Evolutionary conservation across 306 rosid species (phyloP), one percentile per base, ranked within the genome.

Genomic region (Begonia peltatifolia): DNA sequence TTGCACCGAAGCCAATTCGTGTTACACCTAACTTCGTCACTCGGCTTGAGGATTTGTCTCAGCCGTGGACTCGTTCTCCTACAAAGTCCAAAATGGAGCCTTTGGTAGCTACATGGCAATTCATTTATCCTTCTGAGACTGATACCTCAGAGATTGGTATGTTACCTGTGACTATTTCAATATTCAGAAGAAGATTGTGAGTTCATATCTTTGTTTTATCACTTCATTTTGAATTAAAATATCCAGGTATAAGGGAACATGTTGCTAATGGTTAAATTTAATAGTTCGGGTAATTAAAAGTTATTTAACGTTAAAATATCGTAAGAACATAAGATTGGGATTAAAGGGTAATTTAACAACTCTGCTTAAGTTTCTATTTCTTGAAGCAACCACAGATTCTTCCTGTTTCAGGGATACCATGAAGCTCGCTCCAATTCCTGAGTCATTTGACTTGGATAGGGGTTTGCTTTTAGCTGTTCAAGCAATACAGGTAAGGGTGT

Each of bases 331-430:
- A 30, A 6, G 1, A 2, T 30, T 30, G 9, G 38, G 38, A 30
- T 30, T 30, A 30, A 30, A 30, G 38, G 38, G 38, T 7, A 30
- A 30, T 30, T 30, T 30, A 30, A 30, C 3, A 30, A 9, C 38
- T 30, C 38, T 30, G 6, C 38, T 30, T 30, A 2, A 30, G 38
- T 30, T 30, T 30, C 38, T 30, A 30, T 83, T 82, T 83, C 95
- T 78, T 86, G 85, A 86, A 86, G 88, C 99, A 90, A 83, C 99
- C 93, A 67, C 99, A 90, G 99, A 86, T 77, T 86, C 95, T 76
- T 78, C 90, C 74, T 79, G 82, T 90, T 86, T 76, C 99, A 86
- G 96, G 99, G 83, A 77, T 59, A 58, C 72, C 54, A 13, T 81
- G 68, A 81, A 74, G 74, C 88, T 90, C 67, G 99, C 93, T 75